Percentiles rank a stretch among this genome's conserved stretches.
phyloP scores from a whole-genome alignment of 176 grass and related monocot species.

The Lolium perenne region DNA sequence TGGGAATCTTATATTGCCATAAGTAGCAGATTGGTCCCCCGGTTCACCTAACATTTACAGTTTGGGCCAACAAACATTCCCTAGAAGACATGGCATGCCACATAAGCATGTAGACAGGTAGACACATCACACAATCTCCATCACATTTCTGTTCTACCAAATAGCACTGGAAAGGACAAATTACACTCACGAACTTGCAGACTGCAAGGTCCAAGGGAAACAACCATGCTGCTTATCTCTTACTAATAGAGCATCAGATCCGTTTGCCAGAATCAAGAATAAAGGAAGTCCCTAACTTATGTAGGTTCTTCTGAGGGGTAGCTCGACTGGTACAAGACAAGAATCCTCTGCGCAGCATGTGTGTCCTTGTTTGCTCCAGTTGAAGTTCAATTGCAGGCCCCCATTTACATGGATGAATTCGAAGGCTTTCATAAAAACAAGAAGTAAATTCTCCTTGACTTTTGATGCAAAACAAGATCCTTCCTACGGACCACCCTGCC shows the following conservation, averaged over 20 bases:
- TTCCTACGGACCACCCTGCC: neutral
- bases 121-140: neutral
- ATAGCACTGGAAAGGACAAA: too few relatives aligned
- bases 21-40: neutral
- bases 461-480: neutral
- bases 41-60: neutral
- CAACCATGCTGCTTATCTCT: neutral
- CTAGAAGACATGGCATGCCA: neutral
- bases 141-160: neutral
- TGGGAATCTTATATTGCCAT: neutral
- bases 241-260: neutral
- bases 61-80: neutral
- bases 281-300: neutral
- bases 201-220: neutral
- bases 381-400: neutral
- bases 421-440: neutral
- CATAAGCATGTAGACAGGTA: neutral
- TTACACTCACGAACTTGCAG: neutral
- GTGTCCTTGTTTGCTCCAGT: neutral
- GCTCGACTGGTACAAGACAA: neutral
- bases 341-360: neutral
- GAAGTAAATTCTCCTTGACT: neutral
- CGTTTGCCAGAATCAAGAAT: neutral
- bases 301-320: neutral
- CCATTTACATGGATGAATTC: neutral